Evolutionary conservation across 2,329 filamentous ascomycete genomes (phyloP), one percentile per base, ranked within the genome.

Genomic region (Monosporascus cannonballus): DNA sequence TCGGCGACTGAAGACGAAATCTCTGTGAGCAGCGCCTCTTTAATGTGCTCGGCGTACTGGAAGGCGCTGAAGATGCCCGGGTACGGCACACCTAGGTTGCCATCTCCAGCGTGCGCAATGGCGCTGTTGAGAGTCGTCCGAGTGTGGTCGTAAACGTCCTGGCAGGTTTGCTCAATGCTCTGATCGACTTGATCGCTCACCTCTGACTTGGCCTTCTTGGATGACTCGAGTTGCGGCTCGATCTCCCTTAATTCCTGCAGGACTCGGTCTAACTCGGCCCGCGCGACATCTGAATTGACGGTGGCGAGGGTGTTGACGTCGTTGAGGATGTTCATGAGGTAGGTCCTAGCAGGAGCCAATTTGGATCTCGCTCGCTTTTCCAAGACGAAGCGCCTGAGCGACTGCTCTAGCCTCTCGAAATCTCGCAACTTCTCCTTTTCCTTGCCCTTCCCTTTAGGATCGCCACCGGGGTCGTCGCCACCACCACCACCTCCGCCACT

Each of bases 321-420:
- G 61, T 90, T 87, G 36, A 99, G 79, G 25, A 97, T 87, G 69
- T 99, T 99, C 63, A 96, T 76, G 1, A 99, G 82, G 66, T 99
- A 99, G 2, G 93, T 97, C 71, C 91, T 92, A 6, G 94, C 94
- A 5, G 94, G 94, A 1, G 94, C 93, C 54, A 99, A 80, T 74
- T 99, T 99, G 8, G 94, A 97, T 30, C 91, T 84, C 47, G 94
- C 91, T 52, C 94, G 84, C 76, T 97, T 97, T 68, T 99, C 94
- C 25, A 99, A 78, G 7, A 99, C 94, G 61, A 99, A 99, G 45
- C 92, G 85, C 54, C 94, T 83, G 38, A 99, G 72, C 3, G 94
- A 94, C 59, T 89, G 84, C 70, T 99, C 94, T 5, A 99, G 78
- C 50, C 87, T 86, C 64, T 93, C 87, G 66, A 99, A 99, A 64